A percentile compares a stretch with the other conserved stretches of the same genome.
Conservation (phyloP, 352 stramenopile species). For the Phytophthora pseudosyringae region DNA sequence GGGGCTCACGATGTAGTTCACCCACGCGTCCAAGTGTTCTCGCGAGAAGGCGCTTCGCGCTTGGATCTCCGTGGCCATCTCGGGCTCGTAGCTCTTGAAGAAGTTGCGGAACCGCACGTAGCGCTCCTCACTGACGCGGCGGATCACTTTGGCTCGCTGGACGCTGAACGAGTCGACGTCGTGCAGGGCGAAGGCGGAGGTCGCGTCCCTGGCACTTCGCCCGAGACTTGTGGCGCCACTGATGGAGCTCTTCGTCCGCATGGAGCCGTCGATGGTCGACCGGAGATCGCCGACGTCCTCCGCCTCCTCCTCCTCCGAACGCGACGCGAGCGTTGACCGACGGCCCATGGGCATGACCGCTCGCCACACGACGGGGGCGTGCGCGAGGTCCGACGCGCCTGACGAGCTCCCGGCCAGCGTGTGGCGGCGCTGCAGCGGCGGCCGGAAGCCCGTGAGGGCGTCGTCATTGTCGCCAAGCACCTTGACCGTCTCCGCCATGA, state of each 20-base stretch:
- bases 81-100: conserved; percentile 46
- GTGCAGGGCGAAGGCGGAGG: conserved; percentile 28
- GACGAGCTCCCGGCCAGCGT: conserved; percentile 29
- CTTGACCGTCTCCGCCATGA: conserved; percentile 26
- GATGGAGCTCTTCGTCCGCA: conserved; percentile 29
- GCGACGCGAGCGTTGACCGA: conserved; percentile 27
- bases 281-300: conserved; percentile 16
- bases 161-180: conserved; percentile 37
- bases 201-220: conserved; percentile 5
- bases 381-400: conserved; percentile 12
- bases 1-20: conserved; percentile 45
- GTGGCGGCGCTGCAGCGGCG: conserved; percentile 21
- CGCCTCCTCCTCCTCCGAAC: conserved; percentile 6
- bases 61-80: conserved; percentile 44
- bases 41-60: conserved; percentile 23
- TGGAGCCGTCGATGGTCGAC: conserved; percentile 28
- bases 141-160: conserved; percentile 32
- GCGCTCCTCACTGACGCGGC: conserved; percentile 30
- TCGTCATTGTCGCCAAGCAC: conserved; percentile 27
- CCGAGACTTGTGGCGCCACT: conserved; percentile 24
- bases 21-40: conserved; percentile 41
- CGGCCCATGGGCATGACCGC: conserved; percentile 33
- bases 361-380: conserved; percentile 33
- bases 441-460: conserved; percentile 14
- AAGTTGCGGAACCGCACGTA: conserved; percentile 44